These are phyloP conservation scores for Draba incana DNA, from an alignment of 345 rosid genomes.

Conservation along the genomic window DNA sequence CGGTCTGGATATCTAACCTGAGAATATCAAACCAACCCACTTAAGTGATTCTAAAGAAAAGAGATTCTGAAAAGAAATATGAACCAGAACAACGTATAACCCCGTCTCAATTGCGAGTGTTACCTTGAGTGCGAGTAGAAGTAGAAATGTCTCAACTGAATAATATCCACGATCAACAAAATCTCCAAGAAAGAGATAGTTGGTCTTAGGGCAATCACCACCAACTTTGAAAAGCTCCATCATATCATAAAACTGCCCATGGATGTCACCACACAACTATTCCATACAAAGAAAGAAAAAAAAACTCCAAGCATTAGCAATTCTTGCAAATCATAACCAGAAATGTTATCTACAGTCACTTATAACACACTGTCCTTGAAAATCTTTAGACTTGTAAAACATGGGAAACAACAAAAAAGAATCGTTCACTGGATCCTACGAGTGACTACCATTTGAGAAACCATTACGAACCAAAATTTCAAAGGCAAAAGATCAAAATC, in stretches of 20 bases:
- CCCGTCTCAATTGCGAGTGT: not conserved
- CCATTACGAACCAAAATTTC: slow-evolving; percentile 8
- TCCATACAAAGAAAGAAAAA: slow-evolving; percentile 4
- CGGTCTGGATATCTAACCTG: slow-evolving; percentile 98
- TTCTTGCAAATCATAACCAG: slow-evolving; percentile 14
- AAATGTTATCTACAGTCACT: slow-evolving; percentile 15
- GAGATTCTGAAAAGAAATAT: not conserved
- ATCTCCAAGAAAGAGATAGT: slow-evolving; percentile 96
- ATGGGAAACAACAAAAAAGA: not conserved
- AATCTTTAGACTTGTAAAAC: slow-evolving; percentile 15
- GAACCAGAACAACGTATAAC: not conserved
- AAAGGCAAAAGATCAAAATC: slow-evolving; percentile 10
- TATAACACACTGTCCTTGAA: slow-evolving; percentile 1
- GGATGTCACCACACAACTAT: slow-evolving; percentile 96
- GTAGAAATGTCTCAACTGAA: slow-evolving; percentile 96
- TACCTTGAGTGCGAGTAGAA: slow-evolving; percentile 94
- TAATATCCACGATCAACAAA: slow-evolving; percentile 97
- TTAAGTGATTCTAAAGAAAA: slow-evolving; percentile 16
- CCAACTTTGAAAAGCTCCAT: slow-evolving; percentile 97
- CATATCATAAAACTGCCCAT: slow-evolving; percentile 98
- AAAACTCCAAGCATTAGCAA: slow-evolving; percentile 10
- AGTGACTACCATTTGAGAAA: not conserved
- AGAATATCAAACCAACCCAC: slow-evolving; percentile 35
- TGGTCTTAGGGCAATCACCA: slow-evolving; percentile 96
- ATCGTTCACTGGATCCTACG: slow-evolving; percentile 10